Evolutionary conservation across 1,284 basidiomycete species (phyloP).

Genomic region (Ganoderma resinaceum): DNA sequence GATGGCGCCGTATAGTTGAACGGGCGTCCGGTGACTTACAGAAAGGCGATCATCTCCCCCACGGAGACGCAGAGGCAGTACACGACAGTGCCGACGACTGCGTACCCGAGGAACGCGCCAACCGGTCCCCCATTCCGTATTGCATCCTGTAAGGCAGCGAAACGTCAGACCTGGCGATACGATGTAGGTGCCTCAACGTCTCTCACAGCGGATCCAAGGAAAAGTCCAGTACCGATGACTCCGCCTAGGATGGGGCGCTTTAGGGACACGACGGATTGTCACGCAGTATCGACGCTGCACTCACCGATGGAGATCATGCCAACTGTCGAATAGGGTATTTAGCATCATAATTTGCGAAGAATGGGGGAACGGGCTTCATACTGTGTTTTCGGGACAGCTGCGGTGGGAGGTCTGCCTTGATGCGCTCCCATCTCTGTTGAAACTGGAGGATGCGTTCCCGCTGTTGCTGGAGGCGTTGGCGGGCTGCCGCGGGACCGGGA

Average conservation of each 20-base stretch:
- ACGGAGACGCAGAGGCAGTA: conserved; percentile 47
- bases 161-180: not conserved
- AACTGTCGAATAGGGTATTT: conserved; percentile 25
- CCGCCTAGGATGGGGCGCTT: conserved; percentile 37
- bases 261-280: not conserved
- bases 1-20: not conserved
- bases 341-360: not conserved
- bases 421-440: conserved; percentile 39
- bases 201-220: conserved; percentile 44
- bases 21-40: conserved; percentile 27
- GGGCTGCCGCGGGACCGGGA: not conserved
- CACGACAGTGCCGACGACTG: conserved; percentile 54
- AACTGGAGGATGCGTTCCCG: conserved; percentile 35
- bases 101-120: conserved; percentile 71
- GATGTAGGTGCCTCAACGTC: not conserved
- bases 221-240: conserved; percentile 58
- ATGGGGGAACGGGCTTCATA: conserved; percentile 18
- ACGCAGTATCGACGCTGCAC: not conserved
- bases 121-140: conserved; percentile 62
- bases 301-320: conserved; percentile 43
- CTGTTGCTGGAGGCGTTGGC: conserved; percentile 25
- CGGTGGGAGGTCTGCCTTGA: conserved; percentile 39
- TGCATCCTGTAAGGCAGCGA: conserved; percentile 59
- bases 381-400: conserved; percentile 40
- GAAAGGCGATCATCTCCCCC: conserved; percentile 42